Percentiles rank a stretch among this genome's conserved stretches.
Evolutionary conservation across 176 grass and related monocot species (phyloP).

Genomic region (Ananas comosus): DNA sequence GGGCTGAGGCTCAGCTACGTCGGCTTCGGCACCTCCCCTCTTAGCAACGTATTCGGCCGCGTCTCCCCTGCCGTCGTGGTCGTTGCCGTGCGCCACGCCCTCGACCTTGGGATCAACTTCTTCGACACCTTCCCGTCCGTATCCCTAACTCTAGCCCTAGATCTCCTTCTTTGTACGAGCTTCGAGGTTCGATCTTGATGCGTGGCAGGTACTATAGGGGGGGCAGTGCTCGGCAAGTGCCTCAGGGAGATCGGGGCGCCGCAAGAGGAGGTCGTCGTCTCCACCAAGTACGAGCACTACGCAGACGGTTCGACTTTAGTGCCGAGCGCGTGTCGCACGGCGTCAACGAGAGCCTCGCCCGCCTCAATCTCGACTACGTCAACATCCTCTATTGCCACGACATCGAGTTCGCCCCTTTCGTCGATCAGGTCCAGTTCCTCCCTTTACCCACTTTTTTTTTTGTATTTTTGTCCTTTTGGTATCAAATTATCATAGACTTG

Average conservation of each 20-base stretch:
- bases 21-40: slow-evolving; percentile 83
- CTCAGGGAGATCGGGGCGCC: slow-evolving; percentile 46
- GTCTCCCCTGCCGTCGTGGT: slow-evolving; percentile 42
- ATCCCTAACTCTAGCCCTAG: no score
- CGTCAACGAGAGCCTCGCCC: slow-evolving; percentile 66
- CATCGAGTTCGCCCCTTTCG: slow-evolving; percentile 62
- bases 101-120: slow-evolving; percentile 85
- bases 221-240: slow-evolving; percentile 73
- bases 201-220: slow-evolving; percentile 62
- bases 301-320: slow-evolving; percentile 70
- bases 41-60: slow-evolving; percentile 70
- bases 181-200: no score
- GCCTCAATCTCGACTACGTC: slow-evolving; percentile 69
- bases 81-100: slow-evolving; percentile 60
- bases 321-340: slow-evolving; percentile 47
- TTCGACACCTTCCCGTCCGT: slow-evolving; percentile 83
- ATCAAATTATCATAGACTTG: neutral
- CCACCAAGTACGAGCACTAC: slow-evolving; percentile 88
- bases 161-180: no score
- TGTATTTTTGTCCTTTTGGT: neutral
- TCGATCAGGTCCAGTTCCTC: slow-evolving; percentile 40
- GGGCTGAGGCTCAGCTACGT: slow-evolving; percentile 59
- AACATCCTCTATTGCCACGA: slow-evolving; percentile 84
- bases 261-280: slow-evolving; percentile 42
- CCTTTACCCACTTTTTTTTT: neutral